Conservation (phyloP, 352 stramenopile species). For the Phytophthora sp. region DNA sequence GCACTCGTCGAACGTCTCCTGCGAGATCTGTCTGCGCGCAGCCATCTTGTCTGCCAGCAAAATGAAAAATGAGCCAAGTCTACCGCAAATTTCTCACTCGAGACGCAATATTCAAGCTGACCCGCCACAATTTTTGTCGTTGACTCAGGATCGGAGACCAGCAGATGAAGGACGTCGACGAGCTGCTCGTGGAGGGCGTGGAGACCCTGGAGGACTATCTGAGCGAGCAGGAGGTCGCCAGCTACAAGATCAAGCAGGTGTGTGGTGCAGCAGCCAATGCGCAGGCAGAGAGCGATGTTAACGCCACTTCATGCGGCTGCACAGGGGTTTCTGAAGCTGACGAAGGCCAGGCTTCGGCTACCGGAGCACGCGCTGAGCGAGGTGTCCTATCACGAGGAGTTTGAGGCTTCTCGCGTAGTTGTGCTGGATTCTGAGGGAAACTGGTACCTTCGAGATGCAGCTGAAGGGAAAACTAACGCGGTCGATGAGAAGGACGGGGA, state of each 20-base stretch:
- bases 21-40: conserved; percentile 75
- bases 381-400: conserved; percentile 66
- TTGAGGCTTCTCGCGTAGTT: conserved; percentile 47
- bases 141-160: conserved; percentile 12
- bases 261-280: not conserved
- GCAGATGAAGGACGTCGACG: conserved; percentile 34
- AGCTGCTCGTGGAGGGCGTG: conserved; percentile 44
- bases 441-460: conserved; percentile 25
- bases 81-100: not conserved
- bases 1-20: conserved; percentile 91
- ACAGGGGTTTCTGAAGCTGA: conserved; percentile 79
- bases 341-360: conserved; percentile 58
- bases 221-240: conserved; percentile 50
- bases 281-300: not conserved
- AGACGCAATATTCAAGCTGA: not conserved
- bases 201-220: conserved; percentile 62
- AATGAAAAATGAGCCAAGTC: not conserved
- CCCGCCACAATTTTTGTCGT: not conserved
- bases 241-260: conserved; percentile 65
- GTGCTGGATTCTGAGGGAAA: conserved; percentile 14
- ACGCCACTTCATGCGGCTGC: conserved; percentile 2
- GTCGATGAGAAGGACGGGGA: not conserved
- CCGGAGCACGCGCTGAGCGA: conserved; percentile 58
- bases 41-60: conserved; percentile 18
- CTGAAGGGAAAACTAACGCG: not conserved